Evolutionary conservation across 2,329 filamentous ascomycete genomes (phyloP).

Genomic region (Fusarium nodosum): DNA sequence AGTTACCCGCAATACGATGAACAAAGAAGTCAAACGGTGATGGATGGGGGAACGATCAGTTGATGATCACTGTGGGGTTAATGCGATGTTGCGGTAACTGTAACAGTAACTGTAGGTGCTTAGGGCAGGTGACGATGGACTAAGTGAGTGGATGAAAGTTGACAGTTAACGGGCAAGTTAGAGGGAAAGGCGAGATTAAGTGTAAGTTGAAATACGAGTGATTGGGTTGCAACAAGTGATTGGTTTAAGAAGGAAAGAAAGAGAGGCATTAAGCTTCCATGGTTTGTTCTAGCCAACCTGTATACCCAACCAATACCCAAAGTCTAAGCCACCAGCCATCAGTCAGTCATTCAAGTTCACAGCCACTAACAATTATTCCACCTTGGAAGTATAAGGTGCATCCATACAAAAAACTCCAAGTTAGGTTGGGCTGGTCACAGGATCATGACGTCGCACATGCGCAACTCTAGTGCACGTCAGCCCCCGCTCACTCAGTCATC

Average conservation of each 20-base stretch:
- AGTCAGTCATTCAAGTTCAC: conserved; percentile 12
- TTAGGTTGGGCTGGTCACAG: conserved; percentile 22
- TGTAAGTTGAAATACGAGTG: conserved; percentile 11
- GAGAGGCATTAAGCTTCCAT: conserved; percentile 32
- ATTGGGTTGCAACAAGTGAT: conserved; percentile 20
- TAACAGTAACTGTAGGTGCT: background rate
- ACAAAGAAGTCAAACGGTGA: conserved; percentile 19
- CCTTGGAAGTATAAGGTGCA: conserved; percentile 16
- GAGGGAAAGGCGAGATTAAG: conserved; percentile 45
- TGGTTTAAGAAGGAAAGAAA: background rate
- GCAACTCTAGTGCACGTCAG: conserved; percentile 43
- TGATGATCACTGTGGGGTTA: conserved; percentile 30
- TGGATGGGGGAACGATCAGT: conserved; percentile 24
- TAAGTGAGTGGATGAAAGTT: conserved; percentile 14
- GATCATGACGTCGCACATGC: conserved; percentile 48
- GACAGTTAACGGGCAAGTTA: conserved; percentile 21
- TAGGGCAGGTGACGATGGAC: conserved; percentile 24
- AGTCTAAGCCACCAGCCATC: conserved; percentile 32
- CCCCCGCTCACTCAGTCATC: conserved; percentile 29
- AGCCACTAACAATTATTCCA: conserved; percentile 8
- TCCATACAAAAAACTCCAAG: conserved; percentile 4
- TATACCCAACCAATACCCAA: conserved; percentile 25
- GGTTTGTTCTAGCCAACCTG: conserved; percentile 32
- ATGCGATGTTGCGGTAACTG: background rate
- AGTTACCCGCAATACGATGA: conserved; percentile 21